Evolutionary conservation across 164 flowering plant species (phyloP).

Genomic region (Amborella trichopoda): DNA sequence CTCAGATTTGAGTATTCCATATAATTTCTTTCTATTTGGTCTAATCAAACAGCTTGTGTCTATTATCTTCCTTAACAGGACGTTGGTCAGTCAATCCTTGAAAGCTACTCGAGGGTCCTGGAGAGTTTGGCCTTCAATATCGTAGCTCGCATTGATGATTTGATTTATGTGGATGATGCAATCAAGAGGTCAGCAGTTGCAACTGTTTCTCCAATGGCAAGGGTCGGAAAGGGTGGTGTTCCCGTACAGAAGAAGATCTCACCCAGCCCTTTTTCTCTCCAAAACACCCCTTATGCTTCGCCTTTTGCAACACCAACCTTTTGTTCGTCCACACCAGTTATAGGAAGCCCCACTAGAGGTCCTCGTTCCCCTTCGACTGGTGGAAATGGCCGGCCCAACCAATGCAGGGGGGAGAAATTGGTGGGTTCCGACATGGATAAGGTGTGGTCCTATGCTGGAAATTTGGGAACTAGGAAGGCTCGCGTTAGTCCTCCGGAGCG

Average conservation of each 20-base stretch:
- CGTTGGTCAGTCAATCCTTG: conserved; percentile 82
- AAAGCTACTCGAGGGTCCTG: conserved; percentile 81
- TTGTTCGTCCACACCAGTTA: conserved; percentile 18
- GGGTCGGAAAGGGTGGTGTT: conserved; percentile 19
- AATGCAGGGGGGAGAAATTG: conserved; percentile 15
- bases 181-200: conserved; percentile 29
- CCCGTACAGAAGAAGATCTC: conserved; percentile 33
- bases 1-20: too few species aligned
- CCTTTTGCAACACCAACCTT: conserved; percentile 31
- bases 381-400: too few species aligned
- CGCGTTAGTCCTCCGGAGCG: conserved; percentile 18
- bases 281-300: conserved; percentile 25
- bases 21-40: too few species aligned
- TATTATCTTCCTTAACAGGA: conserved; percentile 33
- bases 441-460: conserved; percentile 20
- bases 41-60: too few species aligned
- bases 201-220: conserved; percentile 16
- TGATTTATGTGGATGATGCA: conserved; percentile 58
- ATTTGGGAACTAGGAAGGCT: conserved; percentile 16
- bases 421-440: conserved; percentile 11
- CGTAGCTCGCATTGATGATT: conserved; percentile 67
- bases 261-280: conserved; percentile 31
- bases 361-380: conserved; percentile 1
- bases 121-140: conserved; percentile 75
- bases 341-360: conserved; percentile 22